Percentiles rank a stretch among this genome's conserved stretches.
Conservation (phyloP, 331 rosid species). For the Stylosanthes scabra region DNA sequence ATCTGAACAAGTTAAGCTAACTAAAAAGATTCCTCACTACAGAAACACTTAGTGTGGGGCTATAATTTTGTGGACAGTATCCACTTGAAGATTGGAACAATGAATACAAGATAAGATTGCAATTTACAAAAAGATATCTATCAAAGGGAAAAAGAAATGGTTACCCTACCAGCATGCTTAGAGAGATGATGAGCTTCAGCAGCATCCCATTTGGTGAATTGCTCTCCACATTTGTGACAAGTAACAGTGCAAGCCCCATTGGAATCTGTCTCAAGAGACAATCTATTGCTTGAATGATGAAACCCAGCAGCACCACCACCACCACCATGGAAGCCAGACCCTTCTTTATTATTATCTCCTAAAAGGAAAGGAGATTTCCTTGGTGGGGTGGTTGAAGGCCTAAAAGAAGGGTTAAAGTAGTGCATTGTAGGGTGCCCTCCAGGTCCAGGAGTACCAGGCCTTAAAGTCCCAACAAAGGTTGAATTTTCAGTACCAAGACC, state of each 20-base stretch:
- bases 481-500: slow-evolving; percentile 55
- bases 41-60: slow-evolving; percentile 2
- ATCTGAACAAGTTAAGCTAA: slow-evolving; percentile 26
- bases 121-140: not conserved
- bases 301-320: slow-evolving; percentile 30
- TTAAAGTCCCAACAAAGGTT: slow-evolving; percentile 79
- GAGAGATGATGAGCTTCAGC: slow-evolving; percentile 98
- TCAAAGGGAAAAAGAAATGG: not conserved
- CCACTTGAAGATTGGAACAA: slow-evolving; percentile 10
- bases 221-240: slow-evolving; percentile 98
- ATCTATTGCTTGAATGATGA: slow-evolving; percentile 65
- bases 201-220: slow-evolving; percentile 92
- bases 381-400: slow-evolving; percentile 77
- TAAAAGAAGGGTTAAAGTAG: slow-evolving; percentile 79
- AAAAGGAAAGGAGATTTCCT: slow-evolving; percentile 73
- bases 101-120: slow-evolving; percentile 23
- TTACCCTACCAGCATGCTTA: slow-evolving; percentile 88
- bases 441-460: slow-evolving; percentile 98
- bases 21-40: slow-evolving; percentile 22
- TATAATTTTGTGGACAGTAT: not conserved
- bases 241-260: slow-evolving; percentile 68
- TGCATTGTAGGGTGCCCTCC: slow-evolving; percentile 89
- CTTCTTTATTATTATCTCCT: slow-evolving; percentile 57
- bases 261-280: slow-evolving; percentile 62
- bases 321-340: slow-evolving; percentile 54